Conservation (phyloP, 169 alveolate species). For the Plasmodium relictum region DNA sequence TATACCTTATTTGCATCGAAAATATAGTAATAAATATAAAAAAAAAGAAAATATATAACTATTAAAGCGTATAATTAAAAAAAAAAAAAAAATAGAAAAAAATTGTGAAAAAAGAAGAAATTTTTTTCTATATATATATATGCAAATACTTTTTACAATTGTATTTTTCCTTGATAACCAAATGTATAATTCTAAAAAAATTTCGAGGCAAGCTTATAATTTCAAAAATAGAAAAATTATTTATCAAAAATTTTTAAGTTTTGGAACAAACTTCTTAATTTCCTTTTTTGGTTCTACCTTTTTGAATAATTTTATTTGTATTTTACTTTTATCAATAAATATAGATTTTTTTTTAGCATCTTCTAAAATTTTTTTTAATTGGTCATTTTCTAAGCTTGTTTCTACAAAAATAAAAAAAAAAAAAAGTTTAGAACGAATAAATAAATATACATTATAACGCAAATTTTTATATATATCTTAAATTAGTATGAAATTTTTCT, state of each 20-base stretch:
- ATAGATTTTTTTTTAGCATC: slow-evolving; percentile 48
- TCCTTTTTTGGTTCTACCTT: slow-evolving; percentile 18
- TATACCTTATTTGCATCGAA: too few species aligned
- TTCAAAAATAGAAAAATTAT: neutral
- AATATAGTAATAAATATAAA: too few species aligned
- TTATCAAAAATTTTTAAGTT: slow-evolving; percentile 7
- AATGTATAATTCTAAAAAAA: too few species aligned
- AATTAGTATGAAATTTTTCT: neutral
- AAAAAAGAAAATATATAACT: too few species aligned
- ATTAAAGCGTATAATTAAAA: too few species aligned
- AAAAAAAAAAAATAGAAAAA: too few species aligned
- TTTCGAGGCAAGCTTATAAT: too few species aligned
- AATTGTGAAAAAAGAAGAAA: too few species aligned
- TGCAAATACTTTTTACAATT: too few species aligned
- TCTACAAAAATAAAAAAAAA: slow-evolving; percentile 8
- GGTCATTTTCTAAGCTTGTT: slow-evolving; percentile 15
- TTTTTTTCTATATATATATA: too few species aligned
- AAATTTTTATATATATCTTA: neutral
- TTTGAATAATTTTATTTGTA: slow-evolving; percentile 16
- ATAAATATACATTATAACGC: neutral
- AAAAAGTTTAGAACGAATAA: neutral
- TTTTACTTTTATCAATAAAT: slow-evolving; percentile 53
- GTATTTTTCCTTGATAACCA: too few species aligned
- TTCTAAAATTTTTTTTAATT: slow-evolving; percentile 20
- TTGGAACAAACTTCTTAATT: slow-evolving; percentile 64